Evolutionary conservation across 495 filamentous ascomycete genomes (phyloP), one percentile per base, ranked within the genome.

Genomic region (Aspergillus haitiensis): DNA sequence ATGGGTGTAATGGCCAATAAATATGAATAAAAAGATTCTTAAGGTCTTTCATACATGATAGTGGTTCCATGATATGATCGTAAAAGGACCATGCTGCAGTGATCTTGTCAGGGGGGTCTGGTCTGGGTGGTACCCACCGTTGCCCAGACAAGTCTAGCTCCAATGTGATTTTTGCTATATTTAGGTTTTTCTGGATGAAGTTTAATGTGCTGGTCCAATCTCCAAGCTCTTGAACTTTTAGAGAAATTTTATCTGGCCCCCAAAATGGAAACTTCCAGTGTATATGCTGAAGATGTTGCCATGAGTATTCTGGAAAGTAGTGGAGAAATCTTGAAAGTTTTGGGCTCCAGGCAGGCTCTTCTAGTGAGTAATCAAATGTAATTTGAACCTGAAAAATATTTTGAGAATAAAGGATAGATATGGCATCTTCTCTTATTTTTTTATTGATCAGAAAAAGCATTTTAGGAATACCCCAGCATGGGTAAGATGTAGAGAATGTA

Each of bases 371-470:
- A 8, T 3, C 37, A 40, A 3, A 3, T 1, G 1, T 1, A 40
- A 9, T 9, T 3, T 13, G 37, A 40, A 40, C 37, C 2, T 40
- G 9, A 8, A 40, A 13, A 3, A 40, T 40, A 13, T 44, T 55
- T 18, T 39, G 21, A 15, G 35, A 42, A 16, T 42, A 55, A 36
- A 39, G 44, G 12, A 55, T 21, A 13, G n/a, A 13, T 7, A 55
- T n/a, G 3, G 13, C 37, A 36, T 40, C 35, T 42, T 42, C 7
- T 11, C 52, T 37, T 13, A 55, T 55, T 0, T 3, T 44, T 16
- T 44, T 55, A 39, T 36, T 55, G 52, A 55, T 36, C 11, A 55
- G 35, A 13, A 39, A 55, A 5, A 36, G 36, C n/a, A 39, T 55
- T 7, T 55, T 10, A 40, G 52, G 52, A 13, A 31, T 10, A 7